Percentiles rank a stretch among this genome's conserved stretches.
Conservation (phyloP, 805 yeast species). For the Metschnikowia lunata region DNA sequence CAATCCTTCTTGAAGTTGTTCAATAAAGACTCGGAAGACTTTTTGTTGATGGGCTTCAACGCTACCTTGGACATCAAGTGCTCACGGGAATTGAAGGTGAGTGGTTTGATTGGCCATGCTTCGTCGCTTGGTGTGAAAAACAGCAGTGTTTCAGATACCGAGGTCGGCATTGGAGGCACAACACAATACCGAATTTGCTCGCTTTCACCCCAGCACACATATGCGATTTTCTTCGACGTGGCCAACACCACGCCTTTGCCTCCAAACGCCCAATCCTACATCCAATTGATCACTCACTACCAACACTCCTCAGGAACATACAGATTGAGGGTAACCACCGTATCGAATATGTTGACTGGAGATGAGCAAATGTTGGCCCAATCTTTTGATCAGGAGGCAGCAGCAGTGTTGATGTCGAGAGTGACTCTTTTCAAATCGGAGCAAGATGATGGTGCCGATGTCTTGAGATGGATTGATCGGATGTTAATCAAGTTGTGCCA, state of each 20-base stretch:
- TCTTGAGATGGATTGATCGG: conserved; percentile 91
- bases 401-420: conserved; percentile 90
- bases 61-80: conserved; percentile 86
- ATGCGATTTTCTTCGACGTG: conserved; percentile 86
- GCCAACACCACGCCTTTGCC: conserved; percentile 43
- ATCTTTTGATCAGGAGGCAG: conserved; percentile 98
- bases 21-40: conserved; percentile 82
- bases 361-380: conserved; percentile 45
- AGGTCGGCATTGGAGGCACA: conserved; percentile 91
- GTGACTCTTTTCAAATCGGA: conserved; percentile 79
- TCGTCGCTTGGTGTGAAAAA: conserved; percentile 65
- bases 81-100: conserved; percentile 78
- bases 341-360: conserved; percentile 52
- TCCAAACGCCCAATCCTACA: conserved; percentile 46
- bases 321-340: conserved; percentile 86
- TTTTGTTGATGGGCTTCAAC: conserved; percentile 83
- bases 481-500: conserved; percentile 86
- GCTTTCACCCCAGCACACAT: conserved; percentile 82
- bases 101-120: conserved; percentile 94
- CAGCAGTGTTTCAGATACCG: conserved; percentile 81
- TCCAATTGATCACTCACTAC: conserved; percentile 87
- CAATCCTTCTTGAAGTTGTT: conserved; percentile 87
- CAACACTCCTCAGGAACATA: conserved; percentile 93
- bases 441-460: conserved; percentile 86
- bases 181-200: conserved; percentile 83